Conservation (phyloP, 2,329 filamentous ascomycete species). For the Alternaria gansuensis region DNA sequence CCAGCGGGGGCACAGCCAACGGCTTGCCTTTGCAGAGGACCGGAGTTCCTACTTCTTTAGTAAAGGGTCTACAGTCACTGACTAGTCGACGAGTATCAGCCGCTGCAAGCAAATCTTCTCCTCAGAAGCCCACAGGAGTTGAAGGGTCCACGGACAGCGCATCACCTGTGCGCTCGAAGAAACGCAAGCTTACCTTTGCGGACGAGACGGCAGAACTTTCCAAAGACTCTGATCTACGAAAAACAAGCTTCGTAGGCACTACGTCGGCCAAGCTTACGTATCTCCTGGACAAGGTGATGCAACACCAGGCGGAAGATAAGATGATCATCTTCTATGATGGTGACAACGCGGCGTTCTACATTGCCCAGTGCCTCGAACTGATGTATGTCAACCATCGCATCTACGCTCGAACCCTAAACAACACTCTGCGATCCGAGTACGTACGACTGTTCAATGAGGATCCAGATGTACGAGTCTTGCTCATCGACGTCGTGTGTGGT, state of each 20-base stretch:
- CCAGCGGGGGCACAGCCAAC: conserved; percentile 8
- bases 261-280: conserved; percentile 89
- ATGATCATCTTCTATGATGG: conserved; percentile 93
- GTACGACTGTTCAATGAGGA: conserved; percentile 79
- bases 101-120: conserved; percentile 32
- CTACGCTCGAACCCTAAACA: conserved; percentile 70
- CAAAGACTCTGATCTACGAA: conserved; percentile 63
- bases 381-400: conserved; percentile 69
- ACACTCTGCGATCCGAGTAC: conserved; percentile 74
- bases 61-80: conserved; percentile 49
- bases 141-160: neutral
- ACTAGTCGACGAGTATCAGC: conserved; percentile 40
- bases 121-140: conserved; percentile 26
- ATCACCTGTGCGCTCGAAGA: conserved; percentile 37
- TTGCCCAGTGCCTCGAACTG: conserved; percentile 82
- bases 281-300: conserved; percentile 74
- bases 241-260: conserved; percentile 76
- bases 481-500: conserved; percentile 92
- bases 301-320: conserved; percentile 77
- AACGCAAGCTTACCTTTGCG: conserved; percentile 45
- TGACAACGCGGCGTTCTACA: conserved; percentile 85
- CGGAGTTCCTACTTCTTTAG: conserved; percentile 54
- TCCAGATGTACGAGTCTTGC: conserved; percentile 74
- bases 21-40: conserved; percentile 41
- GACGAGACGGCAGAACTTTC: conserved; percentile 45